Conservation (phyloP, 1,284 basidiomycete species). For the Microbotryum saponariae region DNA sequence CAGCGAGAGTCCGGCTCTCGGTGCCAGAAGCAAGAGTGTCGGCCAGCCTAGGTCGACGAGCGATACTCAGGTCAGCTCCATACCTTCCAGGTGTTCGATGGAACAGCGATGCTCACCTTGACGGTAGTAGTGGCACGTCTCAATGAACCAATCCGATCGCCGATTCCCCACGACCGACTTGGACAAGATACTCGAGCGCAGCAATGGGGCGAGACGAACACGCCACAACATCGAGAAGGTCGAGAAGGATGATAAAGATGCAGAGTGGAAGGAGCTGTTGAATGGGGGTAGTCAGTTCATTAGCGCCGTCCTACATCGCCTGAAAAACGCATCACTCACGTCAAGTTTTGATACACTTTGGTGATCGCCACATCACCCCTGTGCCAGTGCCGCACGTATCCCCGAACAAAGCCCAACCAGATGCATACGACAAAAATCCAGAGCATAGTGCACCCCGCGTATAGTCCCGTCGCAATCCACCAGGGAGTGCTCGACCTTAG, state of each 20-base stretch:
- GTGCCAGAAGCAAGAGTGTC: constrained; percentile 26
- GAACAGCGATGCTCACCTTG: constrained; percentile 18
- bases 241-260: constrained; percentile 21
- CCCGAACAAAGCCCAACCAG: constrained; percentile 17
- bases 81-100: not conserved
- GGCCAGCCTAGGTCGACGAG: constrained; percentile 27
- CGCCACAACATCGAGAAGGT: constrained; percentile 30
- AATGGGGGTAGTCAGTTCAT: too few relatives aligned
- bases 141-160: constrained; percentile 18
- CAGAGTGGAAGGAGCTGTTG: constrained; percentile 24
- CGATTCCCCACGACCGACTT: constrained; percentile 8
- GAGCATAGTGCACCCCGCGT: constrained; percentile 21
- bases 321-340: too few relatives aligned
- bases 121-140: constrained; percentile 18
- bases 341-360: constrained; percentile 12
- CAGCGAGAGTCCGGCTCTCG: constrained; percentile 25
- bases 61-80: not conserved
- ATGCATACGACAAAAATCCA: constrained; percentile 25
- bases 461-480: constrained; percentile 28
- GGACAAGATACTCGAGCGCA: constrained; percentile 3
- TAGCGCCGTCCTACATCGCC: constrained; percentile 9
- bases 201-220: constrained; percentile 8
- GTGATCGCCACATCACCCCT: constrained; percentile 15
- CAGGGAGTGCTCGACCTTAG: constrained; percentile 11
- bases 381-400: constrained; percentile 14